Evolutionary conservation across 495 filamentous ascomycete genomes (phyloP).

Genomic region (Penicillium canescens): DNA sequence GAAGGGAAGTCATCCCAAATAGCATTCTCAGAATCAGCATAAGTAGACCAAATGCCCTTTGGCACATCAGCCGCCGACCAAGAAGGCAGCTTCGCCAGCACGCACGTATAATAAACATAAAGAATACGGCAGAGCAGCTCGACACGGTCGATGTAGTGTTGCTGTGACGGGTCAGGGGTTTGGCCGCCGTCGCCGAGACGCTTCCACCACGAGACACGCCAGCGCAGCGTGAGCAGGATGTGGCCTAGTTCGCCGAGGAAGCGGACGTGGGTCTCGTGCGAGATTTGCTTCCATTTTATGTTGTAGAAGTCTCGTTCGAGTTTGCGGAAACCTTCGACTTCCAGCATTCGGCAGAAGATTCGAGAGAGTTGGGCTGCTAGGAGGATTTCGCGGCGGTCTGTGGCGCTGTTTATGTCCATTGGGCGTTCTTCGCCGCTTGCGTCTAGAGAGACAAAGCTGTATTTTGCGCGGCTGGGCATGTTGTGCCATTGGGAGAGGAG

Average conservation of each 20-base stretch:
- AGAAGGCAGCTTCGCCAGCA: constrained; percentile 47
- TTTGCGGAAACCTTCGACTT: constrained; percentile 52
- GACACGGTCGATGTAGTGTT: constrained; percentile 48
- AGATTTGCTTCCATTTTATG: constrained; percentile 52
- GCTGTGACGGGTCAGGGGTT: constrained; percentile 42
- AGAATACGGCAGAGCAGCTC: constrained; percentile 50
- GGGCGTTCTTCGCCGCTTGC: constrained; percentile 32
- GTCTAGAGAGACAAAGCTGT: constrained; percentile 43
- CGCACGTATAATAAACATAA: constrained; percentile 53
- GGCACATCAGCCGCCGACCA: constrained; percentile 41
- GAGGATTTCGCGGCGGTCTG: constrained; percentile 45
- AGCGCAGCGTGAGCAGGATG: constrained; percentile 49
- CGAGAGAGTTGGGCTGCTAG: constrained; percentile 49
- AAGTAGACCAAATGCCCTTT: constrained; percentile 46
- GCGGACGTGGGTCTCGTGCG: constrained; percentile 42
- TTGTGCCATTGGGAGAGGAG: constrained; percentile 51
- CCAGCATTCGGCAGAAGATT: constrained; percentile 51
- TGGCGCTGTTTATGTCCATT: constrained; percentile 42
- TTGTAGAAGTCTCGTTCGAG: constrained; percentile 53
- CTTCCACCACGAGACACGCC: constrained; percentile 53
- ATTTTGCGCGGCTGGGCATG: constrained; percentile 52
- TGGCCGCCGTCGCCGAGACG: constrained; percentile 45
- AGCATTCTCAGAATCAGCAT: constrained; percentile 44
- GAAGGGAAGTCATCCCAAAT: constrained; percentile 49
- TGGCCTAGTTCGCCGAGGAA: constrained; percentile 46